These are phyloP conservation scores for Arabidopsis arenosa DNA, from an alignment of 345 rosid genomes.

Conservation along the genomic window DNA sequence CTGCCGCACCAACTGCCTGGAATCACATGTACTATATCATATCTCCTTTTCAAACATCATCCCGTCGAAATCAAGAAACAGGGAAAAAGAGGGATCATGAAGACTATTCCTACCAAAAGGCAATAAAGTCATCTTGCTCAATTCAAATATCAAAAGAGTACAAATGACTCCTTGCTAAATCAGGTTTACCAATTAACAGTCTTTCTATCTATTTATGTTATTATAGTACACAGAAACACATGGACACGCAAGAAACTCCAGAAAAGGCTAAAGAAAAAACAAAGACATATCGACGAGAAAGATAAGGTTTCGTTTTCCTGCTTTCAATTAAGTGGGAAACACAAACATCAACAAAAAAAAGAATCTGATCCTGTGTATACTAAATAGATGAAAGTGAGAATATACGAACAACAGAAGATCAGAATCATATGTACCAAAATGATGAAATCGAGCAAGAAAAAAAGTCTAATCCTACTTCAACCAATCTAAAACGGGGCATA, in stretches of 20 bases:
- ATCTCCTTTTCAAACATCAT: neutral
- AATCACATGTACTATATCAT: conserved; percentile 22
- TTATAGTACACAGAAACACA: neutral
- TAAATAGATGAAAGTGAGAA: conserved; percentile 23
- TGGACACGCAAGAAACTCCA: conserved; percentile 30
- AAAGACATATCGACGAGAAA: conserved; percentile 18
- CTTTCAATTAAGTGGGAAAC: conserved; percentile 31
- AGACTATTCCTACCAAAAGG: neutral
- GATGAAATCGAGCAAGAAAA: neutral
- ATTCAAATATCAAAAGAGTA: neutral
- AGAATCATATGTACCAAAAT: neutral
- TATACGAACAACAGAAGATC: conserved; percentile 18
- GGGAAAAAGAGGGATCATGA: neutral
- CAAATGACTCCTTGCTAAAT: conserved; percentile 17
- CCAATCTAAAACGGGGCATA: neutral
- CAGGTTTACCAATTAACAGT: neutral
- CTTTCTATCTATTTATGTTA: conserved; percentile 7
- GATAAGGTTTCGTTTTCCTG: conserved; percentile 27
- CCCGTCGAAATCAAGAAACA: neutral
- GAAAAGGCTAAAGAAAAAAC: conserved; percentile 29
- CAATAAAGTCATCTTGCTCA: neutral
- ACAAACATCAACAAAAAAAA: conserved; percentile 18
- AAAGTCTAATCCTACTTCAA: neutral
- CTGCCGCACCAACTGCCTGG: conserved; percentile 94
- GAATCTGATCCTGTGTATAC: conserved; percentile 37